phyloP scores from a whole-genome alignment of 768 basidiomycete genomes.

The Panaeolus cyanescens region DNA sequence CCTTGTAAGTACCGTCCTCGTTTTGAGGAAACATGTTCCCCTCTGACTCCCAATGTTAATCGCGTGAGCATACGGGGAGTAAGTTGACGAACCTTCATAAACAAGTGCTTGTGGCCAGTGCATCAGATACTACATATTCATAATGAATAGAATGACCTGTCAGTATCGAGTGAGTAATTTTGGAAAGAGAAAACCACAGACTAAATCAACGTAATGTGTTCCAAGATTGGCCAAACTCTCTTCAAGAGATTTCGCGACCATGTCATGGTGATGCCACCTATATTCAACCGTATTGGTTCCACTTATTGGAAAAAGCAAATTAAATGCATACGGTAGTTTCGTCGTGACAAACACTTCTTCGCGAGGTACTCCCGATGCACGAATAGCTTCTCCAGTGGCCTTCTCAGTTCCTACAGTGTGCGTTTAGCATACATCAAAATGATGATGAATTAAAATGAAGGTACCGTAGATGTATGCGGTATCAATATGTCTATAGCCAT shows the following conservation, averaged over 20 bases:
- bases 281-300: slow-evolving; percentile 36
- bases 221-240: slow-evolving; percentile 40
- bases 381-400: slow-evolving; percentile 44
- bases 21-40: slow-evolving; percentile 22
- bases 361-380: slow-evolving; percentile 48
- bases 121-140: slow-evolving; percentile 41
- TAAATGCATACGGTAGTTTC: slow-evolving; percentile 38
- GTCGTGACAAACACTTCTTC: slow-evolving; percentile 52
- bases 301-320: slow-evolving; percentile 21
- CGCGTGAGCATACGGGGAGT: no score
- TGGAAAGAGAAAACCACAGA: no score
- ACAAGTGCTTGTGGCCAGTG: slow-evolving; percentile 49
- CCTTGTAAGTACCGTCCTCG: slow-evolving; percentile 35
- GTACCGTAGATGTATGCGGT: slow-evolving; percentile 35
- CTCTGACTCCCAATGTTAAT: no score
- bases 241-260: slow-evolving; percentile 43
- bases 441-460: slow-evolving; percentile 15
- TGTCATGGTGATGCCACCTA: no score
- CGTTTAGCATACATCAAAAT: background rate
- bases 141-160: background rate
- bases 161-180: no score
- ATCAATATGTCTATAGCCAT: slow-evolving; percentile 44
- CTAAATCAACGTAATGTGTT: slow-evolving; percentile 51
- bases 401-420: slow-evolving; percentile 33
- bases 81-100: slow-evolving; percentile 25